These are phyloP conservation scores for Acacia acuminata DNA, from an alignment of 306 rosid species.

Conservation along the genomic window DNA sequence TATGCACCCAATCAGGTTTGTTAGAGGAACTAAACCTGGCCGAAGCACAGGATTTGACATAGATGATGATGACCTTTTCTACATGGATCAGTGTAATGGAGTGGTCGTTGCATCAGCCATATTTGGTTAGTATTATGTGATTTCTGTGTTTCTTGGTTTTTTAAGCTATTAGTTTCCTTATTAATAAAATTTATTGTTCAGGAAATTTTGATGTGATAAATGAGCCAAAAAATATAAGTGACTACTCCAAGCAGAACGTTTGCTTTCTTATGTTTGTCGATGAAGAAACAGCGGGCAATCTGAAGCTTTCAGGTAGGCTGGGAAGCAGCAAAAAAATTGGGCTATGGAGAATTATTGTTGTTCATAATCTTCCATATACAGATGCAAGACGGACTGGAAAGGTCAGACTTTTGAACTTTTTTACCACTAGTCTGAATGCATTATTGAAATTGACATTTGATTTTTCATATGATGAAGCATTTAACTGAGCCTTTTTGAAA, in stretches of 20 bases:
- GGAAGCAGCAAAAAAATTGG: conserved; percentile 69
- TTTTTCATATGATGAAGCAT: conserved; percentile 1
- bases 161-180: conserved; percentile 32
- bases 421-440: conserved; percentile 4
- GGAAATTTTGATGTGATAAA: conserved; percentile 92
- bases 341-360: conserved; percentile 80
- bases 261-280: conserved; percentile 93
- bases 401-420: conserved; percentile 52
- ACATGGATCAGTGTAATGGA: conserved; percentile 86
- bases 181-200: conserved; percentile 38
- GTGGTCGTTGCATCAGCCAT: conserved; percentile 96
- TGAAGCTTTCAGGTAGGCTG: conserved; percentile 58
- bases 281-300: conserved; percentile 68
- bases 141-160: conserved; percentile 13
- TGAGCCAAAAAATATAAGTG: conserved; percentile 73
- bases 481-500: neutral
- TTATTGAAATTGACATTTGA: conserved; percentile 22
- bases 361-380: conserved; percentile 71
- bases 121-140: conserved; percentile 60
- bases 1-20: conserved; percentile 64
- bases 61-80: conserved; percentile 68
- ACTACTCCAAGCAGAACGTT: conserved; percentile 67
- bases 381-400: conserved; percentile 92
- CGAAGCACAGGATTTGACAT: conserved; percentile 86
- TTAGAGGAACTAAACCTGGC: conserved; percentile 81